Evolutionary conservation across 2,329 filamentous ascomycete species (phyloP).

Genomic region (Arthrobotrys musiformis): DNA sequence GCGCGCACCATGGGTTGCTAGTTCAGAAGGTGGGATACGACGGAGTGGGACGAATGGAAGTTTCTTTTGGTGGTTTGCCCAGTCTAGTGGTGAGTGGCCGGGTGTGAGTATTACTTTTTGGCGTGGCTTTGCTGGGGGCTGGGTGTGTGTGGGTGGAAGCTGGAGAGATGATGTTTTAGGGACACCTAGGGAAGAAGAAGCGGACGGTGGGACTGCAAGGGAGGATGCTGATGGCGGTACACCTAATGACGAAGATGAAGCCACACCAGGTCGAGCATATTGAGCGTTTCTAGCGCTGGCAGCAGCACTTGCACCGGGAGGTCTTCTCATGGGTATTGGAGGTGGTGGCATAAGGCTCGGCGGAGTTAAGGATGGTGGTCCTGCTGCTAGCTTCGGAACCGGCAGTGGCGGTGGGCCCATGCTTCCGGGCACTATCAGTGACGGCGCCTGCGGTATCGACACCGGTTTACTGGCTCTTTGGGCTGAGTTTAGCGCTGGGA

Average conservation of each 20-base stretch:
- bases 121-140: constrained; percentile 62
- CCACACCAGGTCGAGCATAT: constrained; percentile 16
- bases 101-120: constrained; percentile 84
- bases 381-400: constrained; percentile 24
- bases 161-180: constrained; percentile 38
- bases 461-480: constrained; percentile 64
- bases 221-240: constrained; percentile 23
- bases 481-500: constrained; percentile 68
- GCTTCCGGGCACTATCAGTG: constrained; percentile 45
- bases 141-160: constrained; percentile 51
- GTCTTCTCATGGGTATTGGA: constrained; percentile 64
- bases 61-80: constrained; percentile 74
- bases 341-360: constrained; percentile 60
- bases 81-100: constrained; percentile 93
- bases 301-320: constrained; percentile 54
- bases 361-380: constrained; percentile 54
- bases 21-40: constrained; percentile 80
- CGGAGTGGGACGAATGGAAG: constrained; percentile 61
- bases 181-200: constrained; percentile 30
- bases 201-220: neutral
- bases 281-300: constrained; percentile 52
- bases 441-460: constrained; percentile 49
- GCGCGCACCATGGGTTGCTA: constrained; percentile 80
- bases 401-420: constrained; percentile 53
- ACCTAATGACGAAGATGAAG: neutral